Evolutionary conservation across 2,329 filamentous ascomycete species (phyloP), one percentile per base, ranked within the genome.

Genomic region (Microcyclosporella mali): DNA sequence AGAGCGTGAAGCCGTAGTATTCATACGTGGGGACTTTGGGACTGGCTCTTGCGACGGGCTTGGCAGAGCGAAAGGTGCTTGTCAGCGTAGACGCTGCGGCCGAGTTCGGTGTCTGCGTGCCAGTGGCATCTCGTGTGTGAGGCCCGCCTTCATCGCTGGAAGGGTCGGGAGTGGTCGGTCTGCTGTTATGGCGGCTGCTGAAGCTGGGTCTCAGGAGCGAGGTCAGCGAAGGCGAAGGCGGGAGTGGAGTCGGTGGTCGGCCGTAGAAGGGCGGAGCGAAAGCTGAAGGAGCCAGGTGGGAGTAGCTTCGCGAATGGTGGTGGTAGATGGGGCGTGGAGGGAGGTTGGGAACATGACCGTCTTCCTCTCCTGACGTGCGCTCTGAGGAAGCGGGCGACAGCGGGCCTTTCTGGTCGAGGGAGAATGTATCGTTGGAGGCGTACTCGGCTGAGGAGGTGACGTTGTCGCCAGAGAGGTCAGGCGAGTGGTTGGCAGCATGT

Each of bases 21-120:
- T 98, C 92, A 70, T 98, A 97, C 0, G 92, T 98, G n/a, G 92
- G 92, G 2, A 98, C 89, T 62, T 92, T 88, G 1, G 92, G 92
- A 41, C 84, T 84, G 1, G 88, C 89, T 43, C 88, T 84, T 4
- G 89, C 87, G 14, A 95, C 2, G 77, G 82, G 49, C 72, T 77
- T 48, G 70, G 73, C 37, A 70, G 72, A 42, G 75, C 80, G 19
- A 76, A 80, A 60, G 69, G 56, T 60, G 39, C 51, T 56, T 1
- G 59, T 74, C 19, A 81, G 74, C 29, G 84, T 77, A 11, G 72
- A 74, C 3, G 74, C 73, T 45, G 78, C 76, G 6, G 78, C 77
- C 52, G 78, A 77, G 45, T 77, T 77, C 2, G 73, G 60, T 2
- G 59, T 64, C 36, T 59, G 59, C 7, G 55, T 55, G 18, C 56